Percentiles rank a stretch among this genome's conserved stretches.
These are phyloP conservation scores for Verbascum thapsus DNA, from an alignment of 257 asterid genomes.

Conservation along the genomic window DNA sequence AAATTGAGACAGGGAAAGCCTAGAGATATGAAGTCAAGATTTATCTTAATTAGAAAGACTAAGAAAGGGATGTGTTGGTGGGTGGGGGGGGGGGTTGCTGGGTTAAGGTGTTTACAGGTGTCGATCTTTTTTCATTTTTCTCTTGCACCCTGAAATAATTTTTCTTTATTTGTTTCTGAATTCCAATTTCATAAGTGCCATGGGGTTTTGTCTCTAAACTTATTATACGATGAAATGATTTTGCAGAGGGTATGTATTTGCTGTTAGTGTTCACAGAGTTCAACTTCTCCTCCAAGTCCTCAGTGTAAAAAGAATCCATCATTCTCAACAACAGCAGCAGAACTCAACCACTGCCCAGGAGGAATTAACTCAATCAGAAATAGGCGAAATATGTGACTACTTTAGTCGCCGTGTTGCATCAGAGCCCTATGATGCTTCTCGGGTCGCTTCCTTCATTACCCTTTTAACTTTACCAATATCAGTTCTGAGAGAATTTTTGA, in stretches of 20 bases:
- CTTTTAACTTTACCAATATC: conserved; percentile 92
- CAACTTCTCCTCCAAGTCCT: conserved; percentile 99
- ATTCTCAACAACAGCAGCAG: conserved; percentile 90
- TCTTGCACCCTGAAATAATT: background rate
- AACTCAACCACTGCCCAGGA: conserved; percentile 78
- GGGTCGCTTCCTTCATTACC: conserved; percentile 96
- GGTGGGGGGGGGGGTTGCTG: background rate
- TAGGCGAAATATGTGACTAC: conserved; percentile 95
- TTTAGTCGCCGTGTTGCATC: conserved; percentile 99
- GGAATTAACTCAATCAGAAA: conserved; percentile 91
- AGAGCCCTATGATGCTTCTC: conserved; percentile 98
- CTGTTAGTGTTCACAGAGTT: conserved; percentile 98
- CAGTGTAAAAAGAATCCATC: conserved; percentile 90
- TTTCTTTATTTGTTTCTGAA: background rate
- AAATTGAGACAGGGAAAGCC: background rate
- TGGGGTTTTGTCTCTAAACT: conserved; percentile 11
- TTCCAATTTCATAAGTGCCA: background rate
- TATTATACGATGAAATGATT: conserved; percentile 27
- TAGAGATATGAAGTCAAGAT: background rate
- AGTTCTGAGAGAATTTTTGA: conserved; percentile 85
- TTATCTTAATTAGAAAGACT: background rate
- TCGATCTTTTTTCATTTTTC: background rate
- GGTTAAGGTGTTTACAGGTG: background rate
- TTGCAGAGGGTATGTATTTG: conserved; percentile 94
- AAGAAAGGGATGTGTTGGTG: background rate